Evolutionary conservation across 768 basidiomycete genomes (phyloP).

Genomic region (Phylloporus sp.): DNA sequence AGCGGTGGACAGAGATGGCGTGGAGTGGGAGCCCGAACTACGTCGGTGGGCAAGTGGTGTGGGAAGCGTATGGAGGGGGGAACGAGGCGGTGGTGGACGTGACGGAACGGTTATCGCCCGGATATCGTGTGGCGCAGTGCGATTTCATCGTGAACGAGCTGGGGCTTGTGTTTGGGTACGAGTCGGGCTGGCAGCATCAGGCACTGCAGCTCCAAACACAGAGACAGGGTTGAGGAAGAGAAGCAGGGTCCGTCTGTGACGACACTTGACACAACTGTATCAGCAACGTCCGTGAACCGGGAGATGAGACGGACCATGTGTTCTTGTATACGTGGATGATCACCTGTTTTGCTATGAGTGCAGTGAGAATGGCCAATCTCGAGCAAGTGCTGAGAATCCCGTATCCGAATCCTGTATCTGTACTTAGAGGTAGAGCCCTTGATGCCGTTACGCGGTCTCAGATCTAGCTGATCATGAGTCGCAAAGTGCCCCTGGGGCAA

Average conservation of each 20-base stretch:
- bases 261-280: not conserved
- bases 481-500: too few relatives aligned
- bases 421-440: too few relatives aligned
- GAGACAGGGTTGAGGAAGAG: not conserved
- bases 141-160: constrained; percentile 15
- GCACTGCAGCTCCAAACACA: not conserved
- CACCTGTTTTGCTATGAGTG: too few relatives aligned
- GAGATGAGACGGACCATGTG: not conserved
- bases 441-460: too few relatives aligned
- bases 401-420: too few relatives aligned
- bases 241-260: not conserved
- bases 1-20: constrained; percentile 11
- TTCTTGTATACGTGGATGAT: not conserved
- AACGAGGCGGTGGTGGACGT: constrained; percentile 9
- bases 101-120: constrained; percentile 5
- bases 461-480: too few relatives aligned
- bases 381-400: too few relatives aligned
- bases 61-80: constrained; percentile 10
- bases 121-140: constrained; percentile 11
- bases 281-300: not conserved
- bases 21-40: constrained; percentile 19
- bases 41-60: constrained; percentile 8
- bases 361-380: too few relatives aligned
- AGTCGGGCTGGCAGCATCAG: not conserved
- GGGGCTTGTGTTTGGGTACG: constrained; percentile 11